Evolutionary conservation across 1,284 basidiomycete genomes (phyloP), one percentile per base, ranked within the genome.

Genomic region (Ceratobasidium sp.): DNA sequence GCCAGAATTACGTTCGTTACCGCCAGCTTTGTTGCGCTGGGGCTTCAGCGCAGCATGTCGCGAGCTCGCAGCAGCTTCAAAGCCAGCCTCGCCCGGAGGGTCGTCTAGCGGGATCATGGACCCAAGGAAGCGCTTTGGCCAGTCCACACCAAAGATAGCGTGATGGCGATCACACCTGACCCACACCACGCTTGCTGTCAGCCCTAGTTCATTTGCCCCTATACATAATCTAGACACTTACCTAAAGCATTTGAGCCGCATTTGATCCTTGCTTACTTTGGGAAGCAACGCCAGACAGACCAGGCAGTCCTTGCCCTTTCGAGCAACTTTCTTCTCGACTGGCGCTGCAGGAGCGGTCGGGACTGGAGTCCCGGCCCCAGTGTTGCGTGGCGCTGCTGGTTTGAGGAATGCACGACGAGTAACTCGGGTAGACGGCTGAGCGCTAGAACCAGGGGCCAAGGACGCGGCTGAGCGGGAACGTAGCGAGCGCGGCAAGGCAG

Each of bases 101-200:
- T 66, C 63, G 30, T 46, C 44, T 12, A 66, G 21, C 8, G 63
- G 63, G 12, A 66, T 49, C 42, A 56, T 25, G n/a, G 53, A 46
- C 18, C 66, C 66, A 11, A 59, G 23, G 30, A 59, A 59, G n/a
- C 66, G 66, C 30, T 70, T 70, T 9, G 66, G 66, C 66, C 66
- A 70, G 42, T 70, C 66, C n/a, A 70, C 66, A 18, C 66, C 66
- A 48, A 70, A 70, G 44, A 70, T 70, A 38, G 66, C 54, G 46
- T 48, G 44, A 59, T 70, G 66, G n/a, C 66, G 66, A 56, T 70
- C 66, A 18, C 66, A 70, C 54, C 66, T 70, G 58, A 8, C 36
- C 36, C 21, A 23, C 28, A 60, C 36, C 58, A 44, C 38, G 58
- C 25, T 60, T 44, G 16, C 44, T 16, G 44, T 46, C 21, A 46